A percentile compares a stretch with the other conserved stretches of the same genome.
phyloP scores from a whole-genome alignment of 208 protist species.

The Herpetomonas samuelpessoai region DNA sequence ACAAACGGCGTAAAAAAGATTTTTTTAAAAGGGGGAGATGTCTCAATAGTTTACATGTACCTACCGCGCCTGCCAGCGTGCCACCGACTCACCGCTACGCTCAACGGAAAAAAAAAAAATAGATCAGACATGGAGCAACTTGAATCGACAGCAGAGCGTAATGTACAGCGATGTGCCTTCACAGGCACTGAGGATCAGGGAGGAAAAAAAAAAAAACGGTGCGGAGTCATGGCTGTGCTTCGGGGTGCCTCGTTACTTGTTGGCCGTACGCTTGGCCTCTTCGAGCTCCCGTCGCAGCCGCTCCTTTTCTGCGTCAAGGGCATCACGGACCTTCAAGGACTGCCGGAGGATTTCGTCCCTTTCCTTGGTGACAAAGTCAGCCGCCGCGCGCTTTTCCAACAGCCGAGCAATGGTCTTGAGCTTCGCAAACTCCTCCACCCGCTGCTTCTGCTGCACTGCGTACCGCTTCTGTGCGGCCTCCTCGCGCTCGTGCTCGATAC shows the following conservation, averaged over 20 bases:
- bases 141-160: too few relatives aligned
- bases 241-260: constrained; percentile 4
- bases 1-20: too few relatives aligned
- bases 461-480: constrained; percentile 53
- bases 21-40: too few relatives aligned
- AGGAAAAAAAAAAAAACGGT: too few relatives aligned
- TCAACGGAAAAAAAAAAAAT: too few relatives aligned
- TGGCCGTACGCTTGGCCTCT: constrained; percentile 16
- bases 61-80: too few relatives aligned
- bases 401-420: constrained; percentile 59
- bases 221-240: too few relatives aligned
- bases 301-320: constrained; percentile 34
- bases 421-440: constrained; percentile 71
- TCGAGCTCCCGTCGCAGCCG: constrained; percentile 12
- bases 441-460: constrained; percentile 55
- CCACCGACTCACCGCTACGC: too few relatives aligned
- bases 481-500: constrained; percentile 57
- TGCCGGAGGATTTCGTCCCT: constrained; percentile 43
- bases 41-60: too few relatives aligned
- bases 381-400: constrained; percentile 54
- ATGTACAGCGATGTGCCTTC: too few relatives aligned
- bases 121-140: too few relatives aligned
- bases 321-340: constrained; percentile 38
- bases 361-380: constrained; percentile 42
- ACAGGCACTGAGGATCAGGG: too few relatives aligned